A percentile compares a stretch with the other conserved stretches of the same genome.
These are phyloP conservation scores for Psilocybe cubensis DNA, from an alignment of 768 basidiomycete species.

Conservation along the genomic window DNA sequence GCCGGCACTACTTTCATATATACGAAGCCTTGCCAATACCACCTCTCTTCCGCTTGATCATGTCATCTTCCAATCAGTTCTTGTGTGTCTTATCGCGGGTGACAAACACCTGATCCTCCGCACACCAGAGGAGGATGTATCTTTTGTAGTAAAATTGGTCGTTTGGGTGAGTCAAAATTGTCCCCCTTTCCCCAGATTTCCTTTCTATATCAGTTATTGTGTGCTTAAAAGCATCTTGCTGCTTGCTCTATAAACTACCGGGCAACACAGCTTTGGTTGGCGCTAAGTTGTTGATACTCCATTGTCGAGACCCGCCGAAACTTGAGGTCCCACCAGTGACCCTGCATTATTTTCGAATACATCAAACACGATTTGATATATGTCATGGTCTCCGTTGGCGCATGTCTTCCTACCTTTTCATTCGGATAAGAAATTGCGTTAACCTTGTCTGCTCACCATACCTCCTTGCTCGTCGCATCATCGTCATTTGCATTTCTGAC, in stretches of 20 bases:
- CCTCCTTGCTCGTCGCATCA: conserved; percentile 25
- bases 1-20: conserved; percentile 49
- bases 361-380: conserved; percentile 18
- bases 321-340: neutral
- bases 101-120: conserved; percentile 68
- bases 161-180: conserved; percentile 50
- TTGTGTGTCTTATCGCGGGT: conserved; percentile 66
- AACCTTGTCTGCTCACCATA: conserved; percentile 3
- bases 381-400: neutral
- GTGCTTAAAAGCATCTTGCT: neutral
- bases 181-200: conserved; percentile 6
- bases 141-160: conserved; percentile 58
- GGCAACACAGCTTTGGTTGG: neutral
- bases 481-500: conserved; percentile 18
- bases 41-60: conserved; percentile 59
- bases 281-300: neutral
- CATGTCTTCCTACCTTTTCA: neutral
- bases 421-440: conserved; percentile 4
- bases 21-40: conserved; percentile 45
- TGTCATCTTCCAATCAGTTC: conserved; percentile 65
- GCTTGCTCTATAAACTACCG: neutral
- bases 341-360: neutral
- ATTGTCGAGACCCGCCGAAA: neutral
- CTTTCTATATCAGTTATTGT: conserved; percentile 10
- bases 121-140: conserved; percentile 66